phyloP scores from a whole-genome alignment of 2,329 filamentous ascomycete species.

The Fusarium pseudograminearum region DNA sequence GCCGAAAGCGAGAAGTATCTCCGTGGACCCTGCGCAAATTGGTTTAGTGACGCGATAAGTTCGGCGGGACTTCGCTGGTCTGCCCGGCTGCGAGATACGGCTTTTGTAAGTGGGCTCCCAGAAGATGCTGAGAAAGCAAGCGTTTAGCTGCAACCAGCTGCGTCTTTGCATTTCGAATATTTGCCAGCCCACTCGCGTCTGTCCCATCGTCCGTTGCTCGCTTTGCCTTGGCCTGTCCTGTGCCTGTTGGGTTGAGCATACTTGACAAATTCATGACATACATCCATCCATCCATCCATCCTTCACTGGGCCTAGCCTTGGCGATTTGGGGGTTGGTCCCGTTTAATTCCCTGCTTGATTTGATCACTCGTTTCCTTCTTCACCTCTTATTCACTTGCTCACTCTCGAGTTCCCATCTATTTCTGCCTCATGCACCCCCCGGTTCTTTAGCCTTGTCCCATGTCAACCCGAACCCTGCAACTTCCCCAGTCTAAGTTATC shows the following conservation, averaged over 20 bases:
- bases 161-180: slow-evolving; percentile 20
- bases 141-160: slow-evolving; percentile 17
- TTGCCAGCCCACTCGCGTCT: neutral
- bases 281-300: slow-evolving; percentile 4
- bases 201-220: slow-evolving; percentile 1
- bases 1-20: slow-evolving; percentile 41
- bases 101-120: slow-evolving; percentile 27
- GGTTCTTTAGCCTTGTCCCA: slow-evolving; percentile 26
- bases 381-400: slow-evolving; percentile 7
- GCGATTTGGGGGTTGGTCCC: slow-evolving; percentile 31
- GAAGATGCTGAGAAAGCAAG: slow-evolving; percentile 17
- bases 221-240: neutral
- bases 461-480: slow-evolving; percentile 31
- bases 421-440: slow-evolving; percentile 37
- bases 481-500: slow-evolving; percentile 38
- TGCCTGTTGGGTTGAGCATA: slow-evolving; percentile 27
- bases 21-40: slow-evolving; percentile 33
- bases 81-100: slow-evolving; percentile 18
- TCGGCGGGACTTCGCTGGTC: slow-evolving; percentile 26
- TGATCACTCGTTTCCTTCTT: slow-evolving; percentile 15
- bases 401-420: slow-evolving; percentile 23
- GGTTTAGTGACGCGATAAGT: slow-evolving; percentile 34
- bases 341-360: slow-evolving; percentile 35
- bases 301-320: slow-evolving; percentile 20
- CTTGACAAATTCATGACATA: slow-evolving; percentile 31